phyloP scores from a whole-genome alignment of 352 stramenopile genomes.

The Hyaloperonospora brassicae region DNA sequence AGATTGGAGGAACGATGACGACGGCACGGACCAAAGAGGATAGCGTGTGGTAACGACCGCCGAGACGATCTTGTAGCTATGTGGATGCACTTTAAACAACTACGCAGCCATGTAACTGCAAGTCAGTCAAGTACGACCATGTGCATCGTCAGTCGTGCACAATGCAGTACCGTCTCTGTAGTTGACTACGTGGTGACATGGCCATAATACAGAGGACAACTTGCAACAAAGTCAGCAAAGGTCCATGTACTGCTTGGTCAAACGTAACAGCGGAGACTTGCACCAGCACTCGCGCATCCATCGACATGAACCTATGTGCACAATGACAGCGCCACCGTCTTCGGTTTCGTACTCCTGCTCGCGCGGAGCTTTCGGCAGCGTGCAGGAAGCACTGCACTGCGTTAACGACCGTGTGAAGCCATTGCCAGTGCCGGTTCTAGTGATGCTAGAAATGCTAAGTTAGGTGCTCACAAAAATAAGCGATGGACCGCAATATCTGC shows the following conservation, averaged over 20 bases:
- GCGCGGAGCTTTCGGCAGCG: conserved; percentile 16
- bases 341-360: conserved; percentile 12
- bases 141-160: too few relatives aligned
- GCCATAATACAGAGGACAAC: conserved; percentile 29
- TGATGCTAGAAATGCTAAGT: conserved; percentile 27
- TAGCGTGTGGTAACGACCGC: too few relatives aligned
- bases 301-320: too few relatives aligned
- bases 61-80: too few relatives aligned
- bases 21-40: too few relatives aligned
- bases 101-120: too few relatives aligned
- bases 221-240: conserved; percentile 44
- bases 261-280: conserved; percentile 24
- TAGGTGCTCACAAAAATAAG: conserved; percentile 16
- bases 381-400: conserved; percentile 27
- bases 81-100: too few relatives aligned
- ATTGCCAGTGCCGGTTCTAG: conserved; percentile 28
- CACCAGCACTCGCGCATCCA: too few relatives aligned
- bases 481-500: conserved; percentile 13
- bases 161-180: too few relatives aligned
- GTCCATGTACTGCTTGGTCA: conserved; percentile 24
- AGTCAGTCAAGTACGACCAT: too few relatives aligned
- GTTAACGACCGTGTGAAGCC: conserved; percentile 28
- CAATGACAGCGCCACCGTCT: conserved; percentile 13
- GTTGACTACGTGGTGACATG: conserved; percentile 8
- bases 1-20: too few relatives aligned